These are phyloP conservation scores for Nigrospora osmanthi DNA, from an alignment of 2,329 filamentous ascomycete genomes.

Conservation along the genomic window DNA sequence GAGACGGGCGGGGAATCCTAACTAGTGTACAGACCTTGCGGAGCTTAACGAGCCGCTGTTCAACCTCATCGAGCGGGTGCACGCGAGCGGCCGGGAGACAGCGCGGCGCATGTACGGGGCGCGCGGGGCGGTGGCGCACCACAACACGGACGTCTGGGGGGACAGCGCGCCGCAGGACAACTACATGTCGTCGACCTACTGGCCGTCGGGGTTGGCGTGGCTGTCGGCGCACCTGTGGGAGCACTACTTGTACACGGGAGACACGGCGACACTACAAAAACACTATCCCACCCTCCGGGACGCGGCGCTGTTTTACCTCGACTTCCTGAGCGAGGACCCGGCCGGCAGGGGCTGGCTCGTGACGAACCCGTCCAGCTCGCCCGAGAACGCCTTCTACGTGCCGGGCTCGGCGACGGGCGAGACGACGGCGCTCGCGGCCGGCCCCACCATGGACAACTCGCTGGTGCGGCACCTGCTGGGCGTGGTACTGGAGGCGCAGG, in stretches of 20 bases:
- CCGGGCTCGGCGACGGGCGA: neutral
- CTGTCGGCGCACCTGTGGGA: conserved; percentile 18
- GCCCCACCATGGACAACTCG: conserved; percentile 28
- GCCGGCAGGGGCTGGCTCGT: too few species aligned
- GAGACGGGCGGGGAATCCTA: too few species aligned
- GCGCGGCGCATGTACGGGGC: conserved; percentile 23
- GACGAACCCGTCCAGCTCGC: conserved; percentile 21
- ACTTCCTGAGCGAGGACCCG: conserved; percentile 13
- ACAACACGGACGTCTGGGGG: conserved; percentile 28
- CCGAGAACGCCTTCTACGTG: conserved; percentile 20
- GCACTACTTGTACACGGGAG: conserved; percentile 15
- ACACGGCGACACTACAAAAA: conserved; percentile 11
- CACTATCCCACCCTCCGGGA: conserved; percentile 16
- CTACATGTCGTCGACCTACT: conserved; percentile 20
- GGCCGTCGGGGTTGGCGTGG: conserved; percentile 21
- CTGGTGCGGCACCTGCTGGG: conserved; percentile 26
- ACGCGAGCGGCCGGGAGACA: conserved; percentile 19
- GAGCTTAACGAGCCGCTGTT: too few species aligned
- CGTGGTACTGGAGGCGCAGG: conserved; percentile 10
- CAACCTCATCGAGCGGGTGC: conserved; percentile 16
- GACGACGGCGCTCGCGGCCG: conserved; percentile 11
- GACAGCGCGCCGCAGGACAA: conserved; percentile 24
- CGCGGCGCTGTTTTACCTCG: conserved; percentile 21
- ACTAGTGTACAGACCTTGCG: too few species aligned
- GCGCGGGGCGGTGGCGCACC: conserved; percentile 23